Percentiles rank a stretch among this genome's conserved stretches.
Conservation (phyloP, 495 filamentous ascomycete genomes). For the Jackrogersella multiformis region DNA sequence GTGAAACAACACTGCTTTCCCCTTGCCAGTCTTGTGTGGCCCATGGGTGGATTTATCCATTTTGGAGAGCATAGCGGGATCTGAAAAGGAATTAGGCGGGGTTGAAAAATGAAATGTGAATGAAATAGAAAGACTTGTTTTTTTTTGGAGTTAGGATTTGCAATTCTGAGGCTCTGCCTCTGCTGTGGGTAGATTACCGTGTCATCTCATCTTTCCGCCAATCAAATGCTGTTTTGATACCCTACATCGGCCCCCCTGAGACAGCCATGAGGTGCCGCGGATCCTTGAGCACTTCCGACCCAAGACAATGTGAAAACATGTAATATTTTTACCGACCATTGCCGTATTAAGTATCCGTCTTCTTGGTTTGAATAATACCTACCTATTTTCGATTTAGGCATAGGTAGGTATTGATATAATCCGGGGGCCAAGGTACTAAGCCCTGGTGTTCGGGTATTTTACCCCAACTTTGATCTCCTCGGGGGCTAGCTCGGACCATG, state of each 20-base stretch:
- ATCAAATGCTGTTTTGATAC: not conserved
- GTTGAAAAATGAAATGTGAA: not conserved
- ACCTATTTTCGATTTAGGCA: too few species aligned
- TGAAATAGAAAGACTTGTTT: not conserved
- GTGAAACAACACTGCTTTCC: too few species aligned
- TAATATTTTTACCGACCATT: not conserved
- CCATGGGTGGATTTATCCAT: too few species aligned
- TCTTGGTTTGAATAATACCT: not conserved
- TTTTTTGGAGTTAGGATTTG: not conserved
- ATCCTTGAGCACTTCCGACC: too few species aligned
- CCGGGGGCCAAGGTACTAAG: not conserved
- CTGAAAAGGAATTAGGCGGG: too few species aligned
- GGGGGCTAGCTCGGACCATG: not conserved
- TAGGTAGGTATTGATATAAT: not conserved
- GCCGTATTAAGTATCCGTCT: not conserved
- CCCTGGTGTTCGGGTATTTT: conserved; percentile 16
- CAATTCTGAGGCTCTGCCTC: conserved; percentile 1
- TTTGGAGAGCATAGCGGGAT: too few species aligned
- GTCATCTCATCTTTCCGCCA: not conserved
- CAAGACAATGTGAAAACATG: not conserved
- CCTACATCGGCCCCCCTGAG: too few species aligned
- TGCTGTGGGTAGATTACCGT: conserved; percentile 7
- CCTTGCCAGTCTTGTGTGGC: too few species aligned
- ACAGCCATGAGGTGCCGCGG: too few species aligned
- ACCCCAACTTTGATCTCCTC: conserved; percentile 30